These are phyloP conservation scores for Metschnikowia gruessii DNA, from an alignment of 805 yeast genomes.

Conservation along the genomic window DNA sequence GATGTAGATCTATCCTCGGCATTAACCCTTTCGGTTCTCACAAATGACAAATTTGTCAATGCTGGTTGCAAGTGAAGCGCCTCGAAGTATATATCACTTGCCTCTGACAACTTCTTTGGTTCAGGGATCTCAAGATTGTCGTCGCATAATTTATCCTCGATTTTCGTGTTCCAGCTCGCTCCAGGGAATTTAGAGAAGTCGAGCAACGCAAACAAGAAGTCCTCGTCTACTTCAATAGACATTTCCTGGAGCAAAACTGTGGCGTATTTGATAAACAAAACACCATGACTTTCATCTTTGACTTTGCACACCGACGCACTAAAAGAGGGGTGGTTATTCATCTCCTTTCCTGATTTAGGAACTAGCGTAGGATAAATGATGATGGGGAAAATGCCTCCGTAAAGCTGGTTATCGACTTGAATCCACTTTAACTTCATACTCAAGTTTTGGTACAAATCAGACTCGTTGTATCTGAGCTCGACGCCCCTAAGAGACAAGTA, in stretches of 20 bases:
- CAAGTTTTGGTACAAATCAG: conserved; percentile 77
- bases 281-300: conserved; percentile 89
- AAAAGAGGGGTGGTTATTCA: conserved; percentile 86
- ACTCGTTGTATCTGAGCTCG: conserved; percentile 76
- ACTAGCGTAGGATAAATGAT: conserved; percentile 85
- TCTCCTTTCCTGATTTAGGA: conserved; percentile 78
- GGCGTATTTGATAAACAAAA: conserved; percentile 85
- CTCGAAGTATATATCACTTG: conserved; percentile 86
- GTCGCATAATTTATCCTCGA: conserved; percentile 55
- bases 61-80: conserved; percentile 90
- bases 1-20: conserved; percentile 61
- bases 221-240: conserved; percentile 92
- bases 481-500: conserved; percentile 81
- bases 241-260: conserved; percentile 86
- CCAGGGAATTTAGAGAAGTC: conserved; percentile 83
- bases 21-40: conserved; percentile 76
- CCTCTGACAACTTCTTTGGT: conserved; percentile 53
- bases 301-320: conserved; percentile 82
- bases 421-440: conserved; percentile 88
- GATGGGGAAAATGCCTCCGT: conserved; percentile 86
- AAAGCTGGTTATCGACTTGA: conserved; percentile 88
- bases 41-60: conserved; percentile 83
- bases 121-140: conserved; percentile 65
- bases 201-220: conserved; percentile 74
- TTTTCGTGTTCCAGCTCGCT: conserved; percentile 61